Evolutionary conservation across 2,329 filamentous ascomycete species (phyloP), one percentile per base, ranked within the genome.

Genomic region (Xylariaceae sp.): DNA sequence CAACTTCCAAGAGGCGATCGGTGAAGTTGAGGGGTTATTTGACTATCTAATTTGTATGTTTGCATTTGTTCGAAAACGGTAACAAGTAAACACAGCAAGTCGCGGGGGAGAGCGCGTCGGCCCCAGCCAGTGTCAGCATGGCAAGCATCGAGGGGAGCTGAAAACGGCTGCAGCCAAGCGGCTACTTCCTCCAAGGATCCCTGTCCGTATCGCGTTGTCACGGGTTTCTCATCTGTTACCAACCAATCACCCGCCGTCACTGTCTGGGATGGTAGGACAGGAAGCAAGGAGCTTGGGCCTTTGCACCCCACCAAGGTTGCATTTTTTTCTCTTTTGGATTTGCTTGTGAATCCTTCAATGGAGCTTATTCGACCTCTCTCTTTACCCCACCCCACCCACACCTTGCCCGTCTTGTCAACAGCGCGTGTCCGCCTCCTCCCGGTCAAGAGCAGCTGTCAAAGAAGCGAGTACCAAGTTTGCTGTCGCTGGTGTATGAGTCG

Each of bases 61-160:
- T 28, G 27, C 28, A 35, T 12, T 15, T 7, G 6, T 28, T 29
- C 46, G 4, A 42, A 48, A 48, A 32, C 9, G 46, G 46, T 43
- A 48, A 34, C 43, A 46, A 50, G 47, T 50, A 50, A 50, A 46
- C 43, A 46, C 34, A 15, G 37, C 36, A 36, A 39, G 27, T n/a
- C n/a, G 30, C 38, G 26, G 19, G 36, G 29, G 38, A 14, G 34
- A 32, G 27, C 44, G 46, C 46, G 46, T 46, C 37, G 36, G 19
- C 18, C 6, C 21, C 18, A 15, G 23, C 6, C 36, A 21, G 26
- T 34, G 42, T 42, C 41, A 42, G 38, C 36, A 44, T 30, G 4
- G n/a, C n/a, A n/a, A n/a, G n/a, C n/a, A n/a, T n/a, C n/a, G n/a
- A 7, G 19, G 23, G 11, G 28, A 43, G 45, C 45, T 46, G 45